Base-by-base conservation (phyloP, 1,284 basidiomycete genomes). In the Pseudomicrostroma phylloplanum region DNA sequence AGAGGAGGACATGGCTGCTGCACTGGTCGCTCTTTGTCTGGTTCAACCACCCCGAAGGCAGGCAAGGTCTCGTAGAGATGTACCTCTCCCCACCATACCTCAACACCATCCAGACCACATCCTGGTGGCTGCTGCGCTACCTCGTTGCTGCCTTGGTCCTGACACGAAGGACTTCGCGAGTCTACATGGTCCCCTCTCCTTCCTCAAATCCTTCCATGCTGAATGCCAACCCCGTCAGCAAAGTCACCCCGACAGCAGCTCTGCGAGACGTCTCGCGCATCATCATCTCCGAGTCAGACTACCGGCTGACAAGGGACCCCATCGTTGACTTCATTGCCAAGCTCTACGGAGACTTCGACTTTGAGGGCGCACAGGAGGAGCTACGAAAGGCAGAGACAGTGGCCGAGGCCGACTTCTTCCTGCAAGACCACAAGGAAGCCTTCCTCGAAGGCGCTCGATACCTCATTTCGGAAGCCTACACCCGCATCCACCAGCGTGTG, bases 11-110 rank as follows among this genome's bases (percentile, higher is more conserved):
- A 56, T 97, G 94, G 93, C 86, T 96, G 63, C 86, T 92, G 13
- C 96, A 98, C 83, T 98, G 94, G 94, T 91, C 89, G 17, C 86
- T 98, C 58, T 98, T 97, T 81, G 91, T 97, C 68, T 97, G 93
- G 82, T 97, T 94, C 85, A 96, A 96, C 83, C 91, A 96, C 81
- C 87, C 88, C 0, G 86, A 92, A 69, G 92, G 91, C 36, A 87
- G 93, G 49, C 90, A 90, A n/a, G 86, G 91, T 46, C 87, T 98
- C 61, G 88, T 98, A 69, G 96, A 98, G 78, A 91, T 91, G 25
- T 98, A 96, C 87, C 87, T 97, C 74, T 86, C 89, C 46, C 92
- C 92, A 1, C 89, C 90, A 2, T 98, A 97, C 83, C 88, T 98
- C 79, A 96, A 96, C 83, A 96, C 94, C 25, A 93, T 98, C 78